These are phyloP conservation scores for Madurella fahalii DNA, from an alignment of 2,329 filamentous ascomycete species.

Conservation along the genomic window DNA sequence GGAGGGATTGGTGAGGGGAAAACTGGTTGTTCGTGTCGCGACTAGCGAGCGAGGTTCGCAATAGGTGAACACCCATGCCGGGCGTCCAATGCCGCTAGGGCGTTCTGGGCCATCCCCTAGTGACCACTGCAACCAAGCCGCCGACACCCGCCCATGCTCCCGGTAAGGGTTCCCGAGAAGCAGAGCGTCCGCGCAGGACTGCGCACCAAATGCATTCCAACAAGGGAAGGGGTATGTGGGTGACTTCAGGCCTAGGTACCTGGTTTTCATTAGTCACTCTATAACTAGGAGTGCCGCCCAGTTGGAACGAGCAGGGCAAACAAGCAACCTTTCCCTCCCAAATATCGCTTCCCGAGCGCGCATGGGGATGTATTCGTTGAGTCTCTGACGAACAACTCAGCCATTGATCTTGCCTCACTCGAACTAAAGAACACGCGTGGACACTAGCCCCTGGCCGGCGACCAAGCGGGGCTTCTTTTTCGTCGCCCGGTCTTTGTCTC, in stretches of 20 bases:
- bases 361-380: not conserved
- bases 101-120: no score
- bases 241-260: constrained; percentile 21
- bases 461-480: not conserved
- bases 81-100: no score
- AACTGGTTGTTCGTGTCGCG: no score
- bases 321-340: not conserved
- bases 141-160: constrained; percentile 4
- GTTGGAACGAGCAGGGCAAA: constrained; percentile 12
- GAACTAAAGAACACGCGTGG: not conserved
- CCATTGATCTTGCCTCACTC: not conserved
- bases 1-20: no score
- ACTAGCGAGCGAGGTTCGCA: no score
- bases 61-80: no score
- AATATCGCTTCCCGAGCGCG: constrained; percentile 6
- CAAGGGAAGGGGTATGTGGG: constrained; percentile 11
- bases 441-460: not conserved
- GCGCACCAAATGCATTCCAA: constrained; percentile 14
- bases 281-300: constrained; percentile 22
- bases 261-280: constrained; percentile 22
- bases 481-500: not conserved
- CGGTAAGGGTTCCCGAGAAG: constrained; percentile 15
- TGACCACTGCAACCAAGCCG: no score
- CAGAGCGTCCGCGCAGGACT: constrained; percentile 4
- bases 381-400: not conserved